Evolutionary conservation across 1,139 yeast species (phyloP).

Genomic region (Citeromyces siamensis): DNA sequence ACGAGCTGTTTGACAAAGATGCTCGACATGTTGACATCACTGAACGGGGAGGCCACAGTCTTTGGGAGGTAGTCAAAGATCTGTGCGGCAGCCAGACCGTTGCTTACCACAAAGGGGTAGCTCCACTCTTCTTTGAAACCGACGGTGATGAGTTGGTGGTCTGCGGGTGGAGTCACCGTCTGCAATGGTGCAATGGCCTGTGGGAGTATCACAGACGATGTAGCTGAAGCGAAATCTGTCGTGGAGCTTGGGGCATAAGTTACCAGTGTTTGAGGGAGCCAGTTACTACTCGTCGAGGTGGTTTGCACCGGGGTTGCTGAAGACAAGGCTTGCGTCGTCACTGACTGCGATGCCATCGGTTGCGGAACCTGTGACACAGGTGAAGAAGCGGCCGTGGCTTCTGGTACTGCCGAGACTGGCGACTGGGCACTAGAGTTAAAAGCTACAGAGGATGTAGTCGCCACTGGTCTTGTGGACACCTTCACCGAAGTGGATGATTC

Average conservation of each 20-base stretch:
- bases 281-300: conserved; percentile 18
- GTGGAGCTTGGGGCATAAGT: conserved; percentile 12
- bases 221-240: conserved; percentile 18
- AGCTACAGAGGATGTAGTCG: no score
- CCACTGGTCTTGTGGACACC: conserved; percentile 1
- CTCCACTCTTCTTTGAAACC: conserved; percentile 63
- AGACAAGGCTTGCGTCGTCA: no score
- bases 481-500: no score
- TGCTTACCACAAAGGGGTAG: conserved; percentile 58
- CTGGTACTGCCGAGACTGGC: background rate
- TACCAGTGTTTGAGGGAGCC: conserved; percentile 31
- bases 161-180: conserved; percentile 29
- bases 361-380: background rate
- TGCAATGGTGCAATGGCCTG: conserved; percentile 51
- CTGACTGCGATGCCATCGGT: background rate
- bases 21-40: conserved; percentile 19
- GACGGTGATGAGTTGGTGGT: conserved; percentile 45
- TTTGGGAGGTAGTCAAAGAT: conserved; percentile 59
- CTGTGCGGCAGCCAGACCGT: conserved; percentile 62
- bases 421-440: no score
- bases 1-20: conserved; percentile 49
- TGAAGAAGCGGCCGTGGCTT: background rate
- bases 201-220: conserved; percentile 32
- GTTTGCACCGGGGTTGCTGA: conserved; percentile 9
- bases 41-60: conserved; percentile 41